A percentile compares a stretch with the other conserved stretches of the same genome.
Conservation (phyloP, 768 basidiomycete species). For the Rhizopogon rudus region DNA sequence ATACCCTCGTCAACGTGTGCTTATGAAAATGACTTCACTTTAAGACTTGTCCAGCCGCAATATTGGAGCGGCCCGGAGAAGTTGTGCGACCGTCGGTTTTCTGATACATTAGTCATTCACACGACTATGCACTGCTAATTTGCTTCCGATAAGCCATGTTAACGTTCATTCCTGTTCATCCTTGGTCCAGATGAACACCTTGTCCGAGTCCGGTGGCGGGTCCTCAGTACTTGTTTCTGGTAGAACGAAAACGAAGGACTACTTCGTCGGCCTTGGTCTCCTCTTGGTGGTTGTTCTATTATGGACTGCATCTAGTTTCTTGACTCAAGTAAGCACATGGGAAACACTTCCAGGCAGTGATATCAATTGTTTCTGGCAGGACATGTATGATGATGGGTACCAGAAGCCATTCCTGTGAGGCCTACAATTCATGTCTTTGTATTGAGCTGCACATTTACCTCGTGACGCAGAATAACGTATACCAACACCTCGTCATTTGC, state of each 20-base stretch:
- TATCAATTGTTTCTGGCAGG: slow-evolving; percentile 23
- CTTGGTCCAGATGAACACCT: slow-evolving; percentile 13
- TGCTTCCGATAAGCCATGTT: no score
- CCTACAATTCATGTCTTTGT: background rate
- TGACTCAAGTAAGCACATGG: slow-evolving; percentile 59
- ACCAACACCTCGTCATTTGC: slow-evolving; percentile 88
- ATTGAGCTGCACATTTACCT: background rate
- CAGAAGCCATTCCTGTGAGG: slow-evolving; percentile 86
- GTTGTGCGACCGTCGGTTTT: no score
- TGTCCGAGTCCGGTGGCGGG: slow-evolving; percentile 10
- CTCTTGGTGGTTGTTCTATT: slow-evolving; percentile 74
- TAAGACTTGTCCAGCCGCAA: no score
- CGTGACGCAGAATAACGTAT: slow-evolving; percentile 71
- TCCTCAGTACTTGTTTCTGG: slow-evolving; percentile 6
- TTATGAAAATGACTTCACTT: background rate
- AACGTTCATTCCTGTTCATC: background rate
- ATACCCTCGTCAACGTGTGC: background rate
- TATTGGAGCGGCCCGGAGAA: no score
- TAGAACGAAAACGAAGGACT: slow-evolving; percentile 26
- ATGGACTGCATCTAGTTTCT: slow-evolving; percentile 87
- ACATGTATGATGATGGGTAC: slow-evolving; percentile 61
- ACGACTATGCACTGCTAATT: background rate
- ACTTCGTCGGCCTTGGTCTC: slow-evolving; percentile 58
- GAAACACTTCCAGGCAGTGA: background rate
- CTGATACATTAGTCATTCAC: background rate